These are phyloP conservation scores for Paralagenidium karlingii DNA, from an alignment of 352 stramenopile species.

Conservation along the genomic window DNA sequence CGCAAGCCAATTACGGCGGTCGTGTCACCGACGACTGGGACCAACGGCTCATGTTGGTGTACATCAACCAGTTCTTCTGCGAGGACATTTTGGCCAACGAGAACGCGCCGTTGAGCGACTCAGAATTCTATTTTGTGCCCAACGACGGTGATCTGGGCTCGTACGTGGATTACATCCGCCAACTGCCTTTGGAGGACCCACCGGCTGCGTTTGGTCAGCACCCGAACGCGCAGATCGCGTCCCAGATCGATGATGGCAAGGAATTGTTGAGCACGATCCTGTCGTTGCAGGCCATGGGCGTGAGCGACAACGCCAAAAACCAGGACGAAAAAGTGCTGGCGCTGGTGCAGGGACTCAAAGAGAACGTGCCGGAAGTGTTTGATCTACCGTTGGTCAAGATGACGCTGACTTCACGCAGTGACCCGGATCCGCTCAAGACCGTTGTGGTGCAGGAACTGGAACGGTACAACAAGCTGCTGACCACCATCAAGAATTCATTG, in stretches of 20 bases:
- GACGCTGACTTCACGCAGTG: constrained; percentile 42
- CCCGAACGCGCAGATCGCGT: constrained; percentile 92
- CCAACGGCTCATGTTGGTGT: constrained; percentile 90
- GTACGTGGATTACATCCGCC: constrained; percentile 87
- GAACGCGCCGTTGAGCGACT: constrained; percentile 80
- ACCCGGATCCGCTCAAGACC: constrained; percentile 89
- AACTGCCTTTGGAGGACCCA: constrained; percentile 83
- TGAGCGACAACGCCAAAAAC: constrained; percentile 66
- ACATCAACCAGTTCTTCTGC: constrained; percentile 93
- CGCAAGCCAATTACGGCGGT: constrained; percentile 94
- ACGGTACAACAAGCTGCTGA: constrained; percentile 87
- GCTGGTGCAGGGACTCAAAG: constrained; percentile 66
- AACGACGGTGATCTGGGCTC: constrained; percentile 79
- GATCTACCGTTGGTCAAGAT: constrained; percentile 72
- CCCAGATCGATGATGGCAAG: constrained; percentile 88
- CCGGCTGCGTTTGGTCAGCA: constrained; percentile 92
- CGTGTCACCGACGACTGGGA: constrained; percentile 95
- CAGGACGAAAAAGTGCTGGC: constrained; percentile 85
- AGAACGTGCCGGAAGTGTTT: constrained; percentile 86
- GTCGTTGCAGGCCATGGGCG: constrained; percentile 77
- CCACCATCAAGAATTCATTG: constrained; percentile 65
- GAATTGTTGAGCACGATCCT: constrained; percentile 85
- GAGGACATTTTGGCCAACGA: constrained; percentile 78
- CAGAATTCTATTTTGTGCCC: constrained; percentile 90
- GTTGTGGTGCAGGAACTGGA: constrained; percentile 93